Evolutionary conservation across 805 yeast species (phyloP).

Genomic region (Candida manassasensis): DNA sequence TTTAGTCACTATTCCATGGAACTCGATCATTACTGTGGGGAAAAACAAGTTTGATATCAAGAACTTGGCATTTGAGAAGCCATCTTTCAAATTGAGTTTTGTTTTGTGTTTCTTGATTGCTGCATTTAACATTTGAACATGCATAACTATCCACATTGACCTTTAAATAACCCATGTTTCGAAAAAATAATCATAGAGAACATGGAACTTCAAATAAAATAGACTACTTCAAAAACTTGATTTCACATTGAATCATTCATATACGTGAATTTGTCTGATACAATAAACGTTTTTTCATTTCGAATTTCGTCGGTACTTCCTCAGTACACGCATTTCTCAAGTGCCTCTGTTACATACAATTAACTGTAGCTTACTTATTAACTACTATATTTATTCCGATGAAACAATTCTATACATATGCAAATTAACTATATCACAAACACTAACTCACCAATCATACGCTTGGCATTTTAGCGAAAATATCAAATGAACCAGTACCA

Average conservation of each 20-base stretch:
- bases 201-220: too few species aligned
- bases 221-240: too few species aligned
- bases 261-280: too few species aligned
- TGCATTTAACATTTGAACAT: slow-evolving; percentile 43
- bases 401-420: slow-evolving; percentile 5
- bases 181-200: too few species aligned
- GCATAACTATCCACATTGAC: background rate
- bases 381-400: background rate
- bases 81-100: slow-evolving; percentile 59
- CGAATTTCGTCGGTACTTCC: too few species aligned
- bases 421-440: slow-evolving; percentile 2
- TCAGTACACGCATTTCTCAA: too few species aligned
- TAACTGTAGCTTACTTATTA: background rate
- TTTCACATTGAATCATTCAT: too few species aligned
- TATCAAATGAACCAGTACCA: slow-evolving; percentile 95
- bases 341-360: too few species aligned
- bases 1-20: slow-evolving; percentile 46
- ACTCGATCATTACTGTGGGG: slow-evolving; percentile 28
- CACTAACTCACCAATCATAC: slow-evolving; percentile 3
- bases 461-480: slow-evolving; percentile 48
- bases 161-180: too few species aligned
- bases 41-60: slow-evolving; percentile 39
- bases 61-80: slow-evolving; percentile 51
- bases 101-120: slow-evolving; percentile 52
- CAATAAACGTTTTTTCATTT: too few species aligned